phyloP scores from a whole-genome alignment of 306 rosid species.

The Medicago arabica region DNA sequence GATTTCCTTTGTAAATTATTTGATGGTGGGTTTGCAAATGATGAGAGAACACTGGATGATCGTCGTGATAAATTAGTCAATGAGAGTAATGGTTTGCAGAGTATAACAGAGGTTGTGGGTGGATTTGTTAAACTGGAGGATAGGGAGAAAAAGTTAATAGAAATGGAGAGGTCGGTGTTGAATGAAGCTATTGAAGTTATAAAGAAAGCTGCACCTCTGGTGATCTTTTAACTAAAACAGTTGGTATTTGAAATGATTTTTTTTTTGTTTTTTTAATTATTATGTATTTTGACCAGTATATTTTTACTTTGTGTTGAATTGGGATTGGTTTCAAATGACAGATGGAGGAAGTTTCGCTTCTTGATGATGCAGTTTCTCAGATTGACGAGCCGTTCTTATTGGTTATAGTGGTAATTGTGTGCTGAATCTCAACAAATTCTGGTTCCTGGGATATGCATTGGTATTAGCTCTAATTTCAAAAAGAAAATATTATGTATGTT shows the following conservation, averaged over 20 bases:
- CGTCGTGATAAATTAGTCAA: constrained; percentile 36
- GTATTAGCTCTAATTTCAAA: constrained; percentile 99
- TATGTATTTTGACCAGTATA: constrained; percentile 42
- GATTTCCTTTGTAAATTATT: constrained; percentile 54
- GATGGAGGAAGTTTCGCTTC: constrained; percentile 99
- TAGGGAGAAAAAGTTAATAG: constrained; percentile 70
- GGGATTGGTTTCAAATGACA: constrained; percentile 66
- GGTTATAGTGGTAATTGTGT: constrained; percentile 99
- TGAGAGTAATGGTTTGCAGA: constrained; percentile 49
- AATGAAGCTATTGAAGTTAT: constrained; percentile 72
- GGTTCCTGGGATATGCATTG: constrained; percentile 97
- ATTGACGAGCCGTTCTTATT: constrained; percentile 97
- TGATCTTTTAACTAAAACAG: constrained; percentile 82
- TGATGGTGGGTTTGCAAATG: too few species aligned
- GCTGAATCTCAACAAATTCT: constrained; percentile 99
- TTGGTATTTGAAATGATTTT: constrained; percentile 71
- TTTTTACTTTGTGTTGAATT: constrained; percentile 48
- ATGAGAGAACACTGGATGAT: constrained; percentile 38
- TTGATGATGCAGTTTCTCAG: constrained; percentile 83
- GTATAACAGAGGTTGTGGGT: constrained; percentile 50
- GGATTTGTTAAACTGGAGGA: constrained; percentile 86
- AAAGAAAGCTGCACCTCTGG: constrained; percentile 98
- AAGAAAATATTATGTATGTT: constrained; percentile 50
- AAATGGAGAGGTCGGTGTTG: constrained; percentile 72
- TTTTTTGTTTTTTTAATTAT: constrained; percentile 33